Evolutionary conservation across 1,284 basidiomycete genomes (phyloP).

Genomic region (Melampsora abietis-canadensis): DNA sequence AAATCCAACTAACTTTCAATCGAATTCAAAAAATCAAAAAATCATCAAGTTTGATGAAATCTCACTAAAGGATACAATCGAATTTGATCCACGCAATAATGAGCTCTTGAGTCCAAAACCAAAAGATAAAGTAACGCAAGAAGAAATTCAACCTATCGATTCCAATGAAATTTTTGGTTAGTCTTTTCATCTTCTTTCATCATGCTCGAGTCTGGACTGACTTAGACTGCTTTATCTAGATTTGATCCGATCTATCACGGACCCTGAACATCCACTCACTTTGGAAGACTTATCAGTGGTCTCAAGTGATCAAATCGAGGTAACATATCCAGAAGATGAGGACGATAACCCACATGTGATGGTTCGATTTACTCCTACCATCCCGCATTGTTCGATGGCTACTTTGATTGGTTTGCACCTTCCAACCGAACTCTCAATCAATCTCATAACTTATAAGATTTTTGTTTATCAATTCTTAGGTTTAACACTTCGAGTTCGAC

Average conservation of each 20-base stretch:
- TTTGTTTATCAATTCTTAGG: constrained; percentile 58
- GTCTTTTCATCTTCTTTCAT: not conserved
- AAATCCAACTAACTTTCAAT: not conserved
- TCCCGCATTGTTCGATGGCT: constrained; percentile 97
- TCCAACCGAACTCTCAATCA: not conserved
- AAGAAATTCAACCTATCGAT: constrained; percentile 2
- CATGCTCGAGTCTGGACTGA: not conserved
- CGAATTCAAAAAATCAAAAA: not conserved
- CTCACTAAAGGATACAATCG: not conserved
- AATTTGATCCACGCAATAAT: too few relatives aligned
- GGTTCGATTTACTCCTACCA: constrained; percentile 92
- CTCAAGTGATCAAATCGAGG: constrained; percentile 76
- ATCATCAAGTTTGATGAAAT: constrained; percentile 3
- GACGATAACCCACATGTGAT: constrained; percentile 64
- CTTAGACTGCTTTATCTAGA: constrained; percentile 53
- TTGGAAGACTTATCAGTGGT: constrained; percentile 95
- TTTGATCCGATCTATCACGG: constrained; percentile 84
- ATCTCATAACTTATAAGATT: constrained; percentile 11
- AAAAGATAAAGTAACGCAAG: not conserved
- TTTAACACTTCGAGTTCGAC: constrained; percentile 82
- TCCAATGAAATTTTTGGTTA: constrained; percentile 1
- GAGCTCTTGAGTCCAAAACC: not conserved
- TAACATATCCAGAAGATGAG: constrained; percentile 56
- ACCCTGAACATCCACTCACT: constrained; percentile 93
- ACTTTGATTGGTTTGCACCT: constrained; percentile 75